Base-by-base conservation (phyloP, 2,329 filamentous ascomycete genomes). In the Hypoxylon sp. region DNA sequence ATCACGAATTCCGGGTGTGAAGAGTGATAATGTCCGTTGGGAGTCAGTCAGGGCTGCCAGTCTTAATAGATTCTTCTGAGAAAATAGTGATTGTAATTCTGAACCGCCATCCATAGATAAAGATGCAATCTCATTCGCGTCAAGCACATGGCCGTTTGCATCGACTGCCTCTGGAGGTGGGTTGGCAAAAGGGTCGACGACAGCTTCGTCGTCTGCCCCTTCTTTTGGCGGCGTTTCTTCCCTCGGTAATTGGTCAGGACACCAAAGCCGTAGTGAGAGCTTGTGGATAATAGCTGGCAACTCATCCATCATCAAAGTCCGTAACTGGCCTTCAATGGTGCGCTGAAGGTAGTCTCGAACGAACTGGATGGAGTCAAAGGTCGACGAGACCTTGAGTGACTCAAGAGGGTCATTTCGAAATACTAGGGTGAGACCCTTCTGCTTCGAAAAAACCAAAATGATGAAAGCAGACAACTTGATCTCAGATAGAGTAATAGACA, bases 401-500 rank as follows among this genome's bases (percentile, higher is more conserved):
- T 99, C 96, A 68, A 99, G 89, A 3, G 96, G 96, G 78, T 99
- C 96, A 86, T 99, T 98, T 75, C 96, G 91, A 79, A 99, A 99
- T 48, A 99, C 96, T 51, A 99, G 86, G 1, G 96, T 99, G 63
- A 99, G 87, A 19, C 96, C 96, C 79, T 99, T 99, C 82, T 97
- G 94, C 78, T 94, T 95, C 2, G 95, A 98, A 79, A 99, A 99
- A 68, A 99, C 96, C 53, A 99, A 81, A 64, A 99, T 98, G 73
- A 99, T 97, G 79, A 99, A 98, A 10, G 95, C 96, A 3, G 94
- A 98, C 55, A 99, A 84, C 77, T 97, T 93, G 78, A 99, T 97
- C 73, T 98, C 93, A 50, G 96, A 98, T 55, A 99, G 80, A 0
- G 96, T 98, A 73, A 99, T 98, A 77, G 97, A 95, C 46, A 99